Percentiles rank a stretch among this genome's conserved stretches.
These are phyloP conservation scores for Cordyceps cicadae DNA, from an alignment of 2,329 filamentous ascomycete species.

Conservation along the genomic window DNA sequence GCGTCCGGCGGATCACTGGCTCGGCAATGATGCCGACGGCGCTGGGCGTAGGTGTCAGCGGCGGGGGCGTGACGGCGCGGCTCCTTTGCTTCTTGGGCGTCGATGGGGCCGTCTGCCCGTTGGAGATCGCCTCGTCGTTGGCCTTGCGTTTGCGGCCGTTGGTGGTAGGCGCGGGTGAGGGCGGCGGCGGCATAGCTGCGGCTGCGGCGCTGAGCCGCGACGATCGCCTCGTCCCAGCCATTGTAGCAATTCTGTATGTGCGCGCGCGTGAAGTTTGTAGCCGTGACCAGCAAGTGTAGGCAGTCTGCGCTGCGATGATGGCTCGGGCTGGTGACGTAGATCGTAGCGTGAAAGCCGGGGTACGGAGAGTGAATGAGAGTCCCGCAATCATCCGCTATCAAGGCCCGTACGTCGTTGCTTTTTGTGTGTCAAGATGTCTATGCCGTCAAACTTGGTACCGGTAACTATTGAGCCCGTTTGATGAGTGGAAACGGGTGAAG, in stretches of 20 bases:
- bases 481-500: not conserved
- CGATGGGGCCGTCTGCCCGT: conserved; percentile 17
- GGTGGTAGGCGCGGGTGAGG: conserved; percentile 12
- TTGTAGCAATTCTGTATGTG: conserved; percentile 10
- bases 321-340: not conserved
- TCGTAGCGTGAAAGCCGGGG: not conserved
- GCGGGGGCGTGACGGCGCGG: conserved; percentile 23
- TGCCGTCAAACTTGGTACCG: not conserved
- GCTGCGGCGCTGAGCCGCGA: conserved; percentile 32
- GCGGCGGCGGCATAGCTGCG: conserved; percentile 17
- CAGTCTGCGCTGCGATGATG: not conserved
- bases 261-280: not conserved
- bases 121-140: not conserved
- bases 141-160: conserved; percentile 29
- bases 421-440: not conserved
- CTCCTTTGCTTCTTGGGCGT: conserved; percentile 24
- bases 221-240: conserved; percentile 30
- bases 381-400: not conserved
- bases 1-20: conserved; percentile 24
- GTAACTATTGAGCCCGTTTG: not conserved
- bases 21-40: conserved; percentile 31
- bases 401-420: not conserved
- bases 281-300: not conserved
- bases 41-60: conserved; percentile 40
- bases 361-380: not conserved